phyloP scores from a whole-genome alignment of 192 early-diverging fungal species.

The Coemansia sp. region DNA sequence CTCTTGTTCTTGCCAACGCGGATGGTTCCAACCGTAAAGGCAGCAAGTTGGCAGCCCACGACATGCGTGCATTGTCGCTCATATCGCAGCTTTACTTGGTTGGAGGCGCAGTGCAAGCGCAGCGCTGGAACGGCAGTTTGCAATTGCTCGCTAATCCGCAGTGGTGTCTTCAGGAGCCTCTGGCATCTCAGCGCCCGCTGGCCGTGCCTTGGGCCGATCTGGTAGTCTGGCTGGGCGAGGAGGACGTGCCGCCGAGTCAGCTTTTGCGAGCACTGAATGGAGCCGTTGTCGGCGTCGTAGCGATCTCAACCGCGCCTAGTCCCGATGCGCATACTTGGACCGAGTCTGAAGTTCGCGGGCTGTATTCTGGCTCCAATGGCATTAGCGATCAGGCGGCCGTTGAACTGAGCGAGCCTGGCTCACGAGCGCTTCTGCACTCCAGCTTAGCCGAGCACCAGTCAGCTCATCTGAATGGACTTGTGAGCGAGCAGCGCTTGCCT shows the following conservation, averaged over 20 bases:
- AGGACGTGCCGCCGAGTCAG: conserved; percentile 81
- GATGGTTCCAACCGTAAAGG: conserved; percentile 31
- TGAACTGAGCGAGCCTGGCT: conserved; percentile 38
- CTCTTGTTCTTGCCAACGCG: neutral
- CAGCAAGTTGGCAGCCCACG: conserved; percentile 60
- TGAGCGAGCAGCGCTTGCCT: conserved; percentile 9
- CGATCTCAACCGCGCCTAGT: conserved; percentile 24
- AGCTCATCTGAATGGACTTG: neutral
- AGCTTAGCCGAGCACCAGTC: neutral
- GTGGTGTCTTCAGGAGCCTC: conserved; percentile 63
- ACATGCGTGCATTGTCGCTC: conserved; percentile 68
- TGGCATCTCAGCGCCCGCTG: conserved; percentile 63
- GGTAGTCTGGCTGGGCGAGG: conserved; percentile 68
- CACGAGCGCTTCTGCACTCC: conserved; percentile 23
- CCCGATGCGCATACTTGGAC: conserved; percentile 38
- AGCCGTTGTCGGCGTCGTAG: conserved; percentile 77
- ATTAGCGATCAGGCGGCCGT: conserved; percentile 32
- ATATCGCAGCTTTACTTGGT: conserved; percentile 71
- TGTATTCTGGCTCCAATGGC: conserved; percentile 19
- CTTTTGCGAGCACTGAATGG: conserved; percentile 85
- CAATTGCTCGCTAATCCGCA: conserved; percentile 1
- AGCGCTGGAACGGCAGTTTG: conserved; percentile 3
- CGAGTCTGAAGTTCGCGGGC: conserved; percentile 9
- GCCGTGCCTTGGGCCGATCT: conserved; percentile 66
- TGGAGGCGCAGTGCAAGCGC: neutral